Base-by-base conservation (phyloP, 208 protist genomes). In the Leptomonas pyrrhocoris region DNA sequence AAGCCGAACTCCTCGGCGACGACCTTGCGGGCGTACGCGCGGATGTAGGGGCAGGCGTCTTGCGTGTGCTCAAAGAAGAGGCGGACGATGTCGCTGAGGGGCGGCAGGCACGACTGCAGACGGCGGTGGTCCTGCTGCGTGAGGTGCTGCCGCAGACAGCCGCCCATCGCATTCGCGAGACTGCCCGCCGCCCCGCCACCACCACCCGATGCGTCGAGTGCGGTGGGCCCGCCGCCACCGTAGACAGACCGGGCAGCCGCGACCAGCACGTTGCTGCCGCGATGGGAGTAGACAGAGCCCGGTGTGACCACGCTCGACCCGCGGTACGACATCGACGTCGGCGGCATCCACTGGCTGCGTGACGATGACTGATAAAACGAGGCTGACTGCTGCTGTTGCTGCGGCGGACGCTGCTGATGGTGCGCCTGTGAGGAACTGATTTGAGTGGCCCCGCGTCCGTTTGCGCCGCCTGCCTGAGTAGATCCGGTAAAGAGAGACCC, bases 31-130 rank as follows among this genome's bases (percentile, higher is more conserved):
- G 83, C 80, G 68, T 88, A 83, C 0, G 84, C 66, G 36, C 77
- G 74, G 43, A 90, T 80, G 75, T 85, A 83, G 19, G 85, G 87
- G 64, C 86, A 95, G 67, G 78, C 65, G 60, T 88, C 85, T 34
- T 90, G 81, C 18, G 83, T 83, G 55, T 80, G 68, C 76, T 88
- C 80, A 8, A 87, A 68, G 34, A 79, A 80, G 51, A 86, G 65
- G 2, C 81, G 82, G 6, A 88, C 71, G 40, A 90, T 65, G 61
- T 88, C 84, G 72, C 85, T 85, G 53, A 90, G 65, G 13, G 73
- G 62, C 13, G 81, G 57, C n/a, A 89, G 38, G 49, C 64, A 79
- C 19, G 59, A 43, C 54, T 73, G 66, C 57, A 72, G 54, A 2
- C 73, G 73, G 30, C 73, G 65, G 56, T 68, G 66, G 49, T 73